Evolutionary conservation across 495 filamentous ascomycete species (phyloP).

Genomic region (Penicillium odoratum): DNA sequence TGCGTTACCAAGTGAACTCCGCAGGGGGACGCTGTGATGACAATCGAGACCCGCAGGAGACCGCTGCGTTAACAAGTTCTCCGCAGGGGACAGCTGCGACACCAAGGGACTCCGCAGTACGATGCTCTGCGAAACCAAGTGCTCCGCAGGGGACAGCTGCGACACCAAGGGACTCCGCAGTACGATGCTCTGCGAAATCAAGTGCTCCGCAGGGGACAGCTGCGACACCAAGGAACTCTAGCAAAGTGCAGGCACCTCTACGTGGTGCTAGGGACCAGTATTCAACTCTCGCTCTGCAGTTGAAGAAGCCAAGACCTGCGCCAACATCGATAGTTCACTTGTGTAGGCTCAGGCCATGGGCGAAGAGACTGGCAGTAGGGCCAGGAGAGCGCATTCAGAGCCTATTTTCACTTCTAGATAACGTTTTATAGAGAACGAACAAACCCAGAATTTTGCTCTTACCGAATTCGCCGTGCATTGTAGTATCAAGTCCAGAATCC

Average conservation of each 20-base stretch:
- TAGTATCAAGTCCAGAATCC: constrained; percentile 2
- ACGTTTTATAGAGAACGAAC: background rate
- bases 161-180: no score
- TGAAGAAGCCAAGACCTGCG: background rate
- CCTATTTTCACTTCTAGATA: constrained; percentile 1
- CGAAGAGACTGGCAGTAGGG: constrained; percentile 2
- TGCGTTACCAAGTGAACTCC: no score
- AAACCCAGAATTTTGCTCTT: constrained; percentile 3
- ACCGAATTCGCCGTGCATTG: background rate
- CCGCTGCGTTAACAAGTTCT: no score
- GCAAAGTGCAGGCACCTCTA: background rate
- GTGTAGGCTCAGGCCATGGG: constrained; percentile 1
- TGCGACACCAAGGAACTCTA: background rate
- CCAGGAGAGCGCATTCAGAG: background rate
- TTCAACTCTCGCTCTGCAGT: background rate
- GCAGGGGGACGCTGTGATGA: no score
- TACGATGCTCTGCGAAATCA: background rate
- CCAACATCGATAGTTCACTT: background rate
- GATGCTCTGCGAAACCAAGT: no score
- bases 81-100: no score
- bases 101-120: no score
- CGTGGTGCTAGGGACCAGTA: background rate
- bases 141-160: no score
- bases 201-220: background rate
- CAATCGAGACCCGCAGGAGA: no score